Percentiles rank a stretch among this genome's conserved stretches.
phyloP scores from a whole-genome alignment of 2,329 filamentous ascomycete genomes.

The Ceratocystis eucalypticola region DNA sequence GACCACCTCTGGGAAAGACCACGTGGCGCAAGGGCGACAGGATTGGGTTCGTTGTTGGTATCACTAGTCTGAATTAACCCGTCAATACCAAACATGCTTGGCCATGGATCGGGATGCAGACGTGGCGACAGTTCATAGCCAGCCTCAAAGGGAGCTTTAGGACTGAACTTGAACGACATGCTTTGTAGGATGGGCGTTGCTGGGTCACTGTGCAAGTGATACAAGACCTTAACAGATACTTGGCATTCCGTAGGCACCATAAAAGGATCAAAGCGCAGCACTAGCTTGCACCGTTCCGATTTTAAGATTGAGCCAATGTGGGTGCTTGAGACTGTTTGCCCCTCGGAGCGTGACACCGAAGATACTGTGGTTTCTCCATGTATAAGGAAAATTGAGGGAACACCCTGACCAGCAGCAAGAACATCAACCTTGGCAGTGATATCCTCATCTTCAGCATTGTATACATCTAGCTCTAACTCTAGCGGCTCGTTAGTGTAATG shows the following conservation, averaged over 20 bases:
- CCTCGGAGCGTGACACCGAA: conserved; percentile 28
- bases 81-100: conserved; percentile 64
- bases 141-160: conserved; percentile 78
- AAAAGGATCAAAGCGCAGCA: conserved; percentile 39
- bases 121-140: conserved; percentile 78
- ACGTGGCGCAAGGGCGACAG: conserved; percentile 24
- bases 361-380: conserved; percentile 27
- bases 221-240: conserved; percentile 58
- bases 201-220: conserved; percentile 65
- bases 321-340: conserved; percentile 32
- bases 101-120: conserved; percentile 68
- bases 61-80: conserved; percentile 24
- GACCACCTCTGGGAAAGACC: conserved; percentile 75
- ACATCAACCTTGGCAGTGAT: conserved; percentile 59
- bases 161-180: conserved; percentile 51
- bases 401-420: conserved; percentile 46
- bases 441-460: conserved; percentile 73
- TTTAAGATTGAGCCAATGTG: conserved; percentile 36
- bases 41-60: conserved; percentile 27
- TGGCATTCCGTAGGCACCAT: conserved; percentile 45
- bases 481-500: conserved; percentile 80
- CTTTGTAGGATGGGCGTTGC: conserved; percentile 70
- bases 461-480: conserved; percentile 51
- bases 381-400: conserved; percentile 35
- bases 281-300: conserved; percentile 31